Evolutionary conservation across 2,329 filamentous ascomycete genomes (phyloP).

Genomic region (Aureobasidium sp.): DNA sequence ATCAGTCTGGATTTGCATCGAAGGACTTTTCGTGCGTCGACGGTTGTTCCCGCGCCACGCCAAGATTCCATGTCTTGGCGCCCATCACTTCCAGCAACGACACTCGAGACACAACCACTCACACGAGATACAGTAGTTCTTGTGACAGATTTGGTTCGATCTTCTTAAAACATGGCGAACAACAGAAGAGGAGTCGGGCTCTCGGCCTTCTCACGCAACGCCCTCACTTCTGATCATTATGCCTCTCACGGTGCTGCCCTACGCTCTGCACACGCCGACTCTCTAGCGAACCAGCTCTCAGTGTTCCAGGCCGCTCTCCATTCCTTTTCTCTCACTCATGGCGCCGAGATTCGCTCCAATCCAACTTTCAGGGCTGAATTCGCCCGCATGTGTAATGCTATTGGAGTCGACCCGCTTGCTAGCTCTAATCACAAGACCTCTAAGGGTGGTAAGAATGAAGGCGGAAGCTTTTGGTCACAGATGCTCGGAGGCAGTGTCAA

Average conservation of each 20-base stretch:
- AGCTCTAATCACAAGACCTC: slow-evolving; percentile 32
- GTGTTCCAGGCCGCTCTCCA: slow-evolving; percentile 94
- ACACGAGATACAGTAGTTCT: background rate
- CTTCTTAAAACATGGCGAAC: slow-evolving; percentile 30
- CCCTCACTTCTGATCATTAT: slow-evolving; percentile 79
- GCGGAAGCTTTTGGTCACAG: slow-evolving; percentile 80
- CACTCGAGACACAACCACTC: background rate
- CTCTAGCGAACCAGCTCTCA: slow-evolving; percentile 84
- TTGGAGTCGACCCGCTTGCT: slow-evolving; percentile 89
- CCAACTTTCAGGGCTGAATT: slow-evolving; percentile 94
- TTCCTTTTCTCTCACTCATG: slow-evolving; percentile 90
- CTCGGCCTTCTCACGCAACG: slow-evolving; percentile 78
- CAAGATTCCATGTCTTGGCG: background rate
- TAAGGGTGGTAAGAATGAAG: slow-evolving; percentile 37
- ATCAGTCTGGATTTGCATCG: slow-evolving; percentile 4
- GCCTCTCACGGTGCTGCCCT: slow-evolving; percentile 81
- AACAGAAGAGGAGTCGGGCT: slow-evolving; percentile 77
- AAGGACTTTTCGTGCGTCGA: slow-evolving; percentile 11
- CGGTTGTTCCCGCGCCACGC: slow-evolving; percentile 6
- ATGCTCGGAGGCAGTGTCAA: slow-evolving; percentile 85
- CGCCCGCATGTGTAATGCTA: slow-evolving; percentile 94
- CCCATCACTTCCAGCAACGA: background rate
- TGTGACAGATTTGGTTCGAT: background rate
- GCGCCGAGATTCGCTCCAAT: slow-evolving; percentile 90
- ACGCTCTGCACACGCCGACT: slow-evolving; percentile 74